These are phyloP conservation scores for Aspergillus sp. DNA, from an alignment of 2,329 filamentous ascomycete genomes.

Conservation along the genomic window DNA sequence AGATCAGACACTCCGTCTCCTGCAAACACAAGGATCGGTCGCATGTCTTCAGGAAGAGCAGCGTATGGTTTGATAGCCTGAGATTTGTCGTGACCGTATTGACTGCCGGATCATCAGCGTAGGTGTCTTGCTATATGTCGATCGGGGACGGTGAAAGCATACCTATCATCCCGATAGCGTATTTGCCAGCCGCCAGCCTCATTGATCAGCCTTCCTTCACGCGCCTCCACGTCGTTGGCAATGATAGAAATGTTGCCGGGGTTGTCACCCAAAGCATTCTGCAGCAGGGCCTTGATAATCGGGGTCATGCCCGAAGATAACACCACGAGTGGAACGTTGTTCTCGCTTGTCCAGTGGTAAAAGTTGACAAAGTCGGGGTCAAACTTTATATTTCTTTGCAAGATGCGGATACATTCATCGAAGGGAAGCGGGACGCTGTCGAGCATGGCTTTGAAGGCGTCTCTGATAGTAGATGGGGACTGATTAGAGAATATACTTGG, in stretches of 20 bases:
- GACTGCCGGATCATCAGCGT: constrained; percentile 43
- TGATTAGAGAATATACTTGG: neutral
- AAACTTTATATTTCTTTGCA: constrained; percentile 74
- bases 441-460: constrained; percentile 2
- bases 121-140: neutral
- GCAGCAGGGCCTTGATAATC: constrained; percentile 76
- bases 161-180: constrained; percentile 80
- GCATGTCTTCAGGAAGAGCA: constrained; percentile 62
- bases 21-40: constrained; percentile 87
- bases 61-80: constrained; percentile 81
- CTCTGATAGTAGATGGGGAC: neutral
- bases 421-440: constrained; percentile 3
- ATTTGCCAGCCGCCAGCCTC: constrained; percentile 83
- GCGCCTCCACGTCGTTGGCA: constrained; percentile 72
- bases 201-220: constrained; percentile 69
- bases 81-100: constrained; percentile 92
- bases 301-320: constrained; percentile 84
- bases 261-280: constrained; percentile 23
- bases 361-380: constrained; percentile 81
- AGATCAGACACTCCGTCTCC: constrained; percentile 92
- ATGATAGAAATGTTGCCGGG: constrained; percentile 53
- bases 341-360: constrained; percentile 69
- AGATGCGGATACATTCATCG: constrained; percentile 33
- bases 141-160: constrained; percentile 6
- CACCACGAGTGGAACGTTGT: constrained; percentile 84